A percentile compares a stretch with the other conserved stretches of the same genome.
phyloP scores from a whole-genome alignment of 2,329 filamentous ascomycete genomes.

The Paecilomyces sp. region DNA sequence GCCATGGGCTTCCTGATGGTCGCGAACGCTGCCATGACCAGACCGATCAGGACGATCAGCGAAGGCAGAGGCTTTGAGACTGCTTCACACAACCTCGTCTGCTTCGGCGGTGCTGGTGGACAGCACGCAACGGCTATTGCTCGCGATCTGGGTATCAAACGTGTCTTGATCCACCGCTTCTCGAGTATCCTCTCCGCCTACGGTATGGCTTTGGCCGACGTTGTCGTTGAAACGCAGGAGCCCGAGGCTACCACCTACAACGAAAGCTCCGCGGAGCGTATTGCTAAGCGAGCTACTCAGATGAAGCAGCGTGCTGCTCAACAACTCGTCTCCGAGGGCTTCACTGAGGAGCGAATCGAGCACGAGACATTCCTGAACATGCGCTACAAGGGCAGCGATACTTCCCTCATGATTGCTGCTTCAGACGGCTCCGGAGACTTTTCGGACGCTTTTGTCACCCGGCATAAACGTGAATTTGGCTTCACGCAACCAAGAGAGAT shows the following conservation, averaged over 20 bases:
- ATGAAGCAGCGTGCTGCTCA: constrained; percentile 21
- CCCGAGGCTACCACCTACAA: constrained; percentile 20
- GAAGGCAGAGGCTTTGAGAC: constrained; percentile 20
- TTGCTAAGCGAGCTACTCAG: constrained; percentile 18
- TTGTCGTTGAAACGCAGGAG: constrained; percentile 31
- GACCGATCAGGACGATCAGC: constrained; percentile 17
- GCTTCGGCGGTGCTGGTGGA: constrained; percentile 27
- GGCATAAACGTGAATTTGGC: constrained; percentile 36
- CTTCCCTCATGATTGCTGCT: constrained; percentile 33
- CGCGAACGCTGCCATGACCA: constrained; percentile 15
- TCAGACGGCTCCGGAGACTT: constrained; percentile 28
- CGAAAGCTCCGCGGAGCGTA: constrained; percentile 8
- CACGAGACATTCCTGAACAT: constrained; percentile 35
- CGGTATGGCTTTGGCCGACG: constrained; percentile 36
- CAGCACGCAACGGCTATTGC: constrained; percentile 39
- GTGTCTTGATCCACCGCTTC: constrained; percentile 38
- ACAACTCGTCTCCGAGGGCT: constrained; percentile 31
- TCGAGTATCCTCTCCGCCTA: constrained; percentile 39
- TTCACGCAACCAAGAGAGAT: constrained; percentile 33
- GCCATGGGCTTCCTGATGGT: constrained; percentile 17
- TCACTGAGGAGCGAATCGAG: constrained; percentile 22
- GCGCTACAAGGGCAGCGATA: constrained; percentile 40
- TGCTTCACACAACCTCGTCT: constrained; percentile 18
- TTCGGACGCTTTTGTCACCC: constrained; percentile 25
- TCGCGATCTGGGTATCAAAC: constrained; percentile 31